A percentile compares a stretch with the other conserved stretches of the same genome.
phyloP scores from a whole-genome alignment of 805 yeast species.

The Teunomyces stri region DNA sequence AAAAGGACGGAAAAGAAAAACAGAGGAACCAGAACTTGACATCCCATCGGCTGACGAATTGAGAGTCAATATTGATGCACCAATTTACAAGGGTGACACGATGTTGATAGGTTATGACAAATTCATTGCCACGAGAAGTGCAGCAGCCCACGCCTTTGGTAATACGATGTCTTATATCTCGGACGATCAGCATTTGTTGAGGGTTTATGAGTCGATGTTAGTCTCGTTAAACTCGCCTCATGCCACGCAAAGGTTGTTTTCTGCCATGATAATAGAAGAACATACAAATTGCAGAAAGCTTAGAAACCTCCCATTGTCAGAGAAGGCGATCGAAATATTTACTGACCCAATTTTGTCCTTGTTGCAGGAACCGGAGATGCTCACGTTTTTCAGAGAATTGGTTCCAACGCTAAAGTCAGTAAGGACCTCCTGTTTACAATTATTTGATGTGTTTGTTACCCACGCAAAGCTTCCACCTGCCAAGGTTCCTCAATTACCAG shows the following conservation, averaged over 20 bases:
- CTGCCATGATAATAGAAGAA: conserved; percentile 70
- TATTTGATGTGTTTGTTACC: conserved; percentile 74
- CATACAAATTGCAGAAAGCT: conserved; percentile 43
- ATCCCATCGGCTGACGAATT: conserved; percentile 52
- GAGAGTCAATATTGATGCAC: conserved; percentile 86
- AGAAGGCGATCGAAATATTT: conserved; percentile 20
- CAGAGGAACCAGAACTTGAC: conserved; percentile 11
- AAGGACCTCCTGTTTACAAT: conserved; percentile 81
- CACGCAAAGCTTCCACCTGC: conserved; percentile 69
- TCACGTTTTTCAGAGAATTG: conserved; percentile 73
- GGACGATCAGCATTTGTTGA: conserved; percentile 34
- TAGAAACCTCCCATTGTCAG: conserved; percentile 13
- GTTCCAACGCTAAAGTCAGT: conserved; percentile 83
- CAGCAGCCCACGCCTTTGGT: conserved; percentile 77
- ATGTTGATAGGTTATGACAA: conserved; percentile 75
- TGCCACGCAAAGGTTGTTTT: conserved; percentile 76
- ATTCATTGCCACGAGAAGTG: conserved; percentile 70
- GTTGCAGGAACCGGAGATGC: conserved; percentile 40
- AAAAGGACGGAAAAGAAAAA: conserved; percentile 51
- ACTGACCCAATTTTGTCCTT: conserved; percentile 28
- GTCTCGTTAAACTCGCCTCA: conserved; percentile 56
- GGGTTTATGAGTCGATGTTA: conserved; percentile 37
- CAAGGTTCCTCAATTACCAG: conserved; percentile 78
- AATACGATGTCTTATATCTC: conserved; percentile 51
- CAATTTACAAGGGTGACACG: conserved; percentile 88